Evolutionary conservation across 225 moss, liverwort and hornwort species (phyloP), one percentile per base, ranked within the genome.

Genomic region (Marchantia polymorpha): DNA sequence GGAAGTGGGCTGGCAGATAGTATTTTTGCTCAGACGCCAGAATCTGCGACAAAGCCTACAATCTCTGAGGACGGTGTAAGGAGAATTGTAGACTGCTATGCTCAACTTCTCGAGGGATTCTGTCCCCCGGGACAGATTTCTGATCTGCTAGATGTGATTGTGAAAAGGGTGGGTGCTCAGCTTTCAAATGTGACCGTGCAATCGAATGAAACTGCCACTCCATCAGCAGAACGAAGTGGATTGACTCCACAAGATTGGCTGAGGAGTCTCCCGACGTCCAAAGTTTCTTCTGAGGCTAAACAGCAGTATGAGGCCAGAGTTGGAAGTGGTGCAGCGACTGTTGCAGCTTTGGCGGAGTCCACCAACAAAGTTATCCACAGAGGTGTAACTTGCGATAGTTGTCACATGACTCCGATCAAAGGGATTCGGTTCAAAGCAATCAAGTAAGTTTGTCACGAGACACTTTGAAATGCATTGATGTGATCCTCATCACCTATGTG

Each of bases 211-310:
- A 61, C 12, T 70, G 70, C 0, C 22, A 5, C 48, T 48, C 22
- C 70, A 70, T 70, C 70, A 17, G 8, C 70, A 20, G 70, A 47
- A 89, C 90, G 69, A 91, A 92, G 81, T 68, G 69, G 22, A 29
- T 54, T 87, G 91, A 80, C 92, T 87, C 86, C 92, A 86, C 27
- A 15, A 8, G 64, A 78, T 26, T 64, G 60, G 77, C 64, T 78
- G 16, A 48, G 17, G 47, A 66, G 7, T 52, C 58, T 61, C 19
- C 74, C 74, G 8, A 25, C 29, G 26, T 55, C 74, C 10, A 54
- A 52, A 27, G 11, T 3, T 53, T 7, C 56, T 55, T 26, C 1
- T 2, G 74, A 27, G 31, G 25, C 1, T 27, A 31, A 74, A 14
- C 20, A 74, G 29, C 54, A 74, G 74, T 25, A 53, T 8, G 29